These are phyloP conservation scores for Cercospora citrullina DNA, from an alignment of 2,329 filamentous ascomycete genomes.

Conservation along the genomic window DNA sequence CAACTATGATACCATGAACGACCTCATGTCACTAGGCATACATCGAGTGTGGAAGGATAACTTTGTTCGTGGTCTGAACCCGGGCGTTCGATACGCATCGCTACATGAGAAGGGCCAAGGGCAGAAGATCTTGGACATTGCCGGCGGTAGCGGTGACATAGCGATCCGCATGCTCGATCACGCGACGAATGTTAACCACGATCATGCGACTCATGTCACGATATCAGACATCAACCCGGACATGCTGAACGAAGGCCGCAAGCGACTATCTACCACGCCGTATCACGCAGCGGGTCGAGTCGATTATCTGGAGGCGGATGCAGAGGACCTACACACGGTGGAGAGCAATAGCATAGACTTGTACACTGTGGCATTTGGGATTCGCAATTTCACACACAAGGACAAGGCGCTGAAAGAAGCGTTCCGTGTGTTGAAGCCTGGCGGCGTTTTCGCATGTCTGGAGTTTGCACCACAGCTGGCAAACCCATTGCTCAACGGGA, in stretches of 20 bases:
- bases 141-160: constrained; percentile 95
- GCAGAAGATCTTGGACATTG: constrained; percentile 87
- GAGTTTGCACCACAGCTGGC: constrained; percentile 84
- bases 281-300: constrained; percentile 58
- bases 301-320: constrained; percentile 87
- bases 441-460: constrained; percentile 92
- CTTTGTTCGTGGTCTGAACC: constrained; percentile 89
- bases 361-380: constrained; percentile 97
- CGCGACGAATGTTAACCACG: constrained; percentile 75
- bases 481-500: constrained; percentile 72
- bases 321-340: constrained; percentile 70
- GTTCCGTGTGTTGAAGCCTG: constrained; percentile 84
- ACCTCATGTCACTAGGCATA: constrained; percentile 96
- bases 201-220: constrained; percentile 78
- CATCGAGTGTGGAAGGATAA: constrained; percentile 97
- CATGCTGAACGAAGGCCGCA: constrained; percentile 86
- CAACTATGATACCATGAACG: constrained; percentile 97
- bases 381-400: constrained; percentile 95
- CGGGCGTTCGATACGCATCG: constrained; percentile 61
- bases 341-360: constrained; percentile 76
- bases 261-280: constrained; percentile 67
- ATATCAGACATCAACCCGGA: constrained; percentile 94
- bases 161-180: constrained; percentile 95
- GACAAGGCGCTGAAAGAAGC: constrained; percentile 79
- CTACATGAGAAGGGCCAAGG: constrained; percentile 41